phyloP scores from a whole-genome alignment of 2,329 filamentous ascomycete species.

The Drechslerella coelobrocha region DNA sequence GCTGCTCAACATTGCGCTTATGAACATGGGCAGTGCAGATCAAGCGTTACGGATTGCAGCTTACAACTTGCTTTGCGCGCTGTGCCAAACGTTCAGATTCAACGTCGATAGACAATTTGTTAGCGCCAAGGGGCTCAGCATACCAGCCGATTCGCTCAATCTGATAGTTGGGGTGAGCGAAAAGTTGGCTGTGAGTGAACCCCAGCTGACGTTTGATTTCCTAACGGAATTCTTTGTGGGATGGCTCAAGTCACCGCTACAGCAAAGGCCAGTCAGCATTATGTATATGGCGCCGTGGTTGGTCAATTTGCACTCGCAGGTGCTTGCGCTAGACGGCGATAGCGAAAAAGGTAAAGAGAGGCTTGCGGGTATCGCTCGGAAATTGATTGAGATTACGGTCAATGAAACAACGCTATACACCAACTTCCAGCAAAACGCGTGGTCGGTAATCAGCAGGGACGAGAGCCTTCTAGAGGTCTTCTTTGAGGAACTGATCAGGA shows the following conservation, averaged over 20 bases:
- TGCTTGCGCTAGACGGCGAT: slow-evolving; percentile 67
- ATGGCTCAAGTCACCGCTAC: slow-evolving; percentile 73
- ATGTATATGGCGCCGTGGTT: slow-evolving; percentile 76
- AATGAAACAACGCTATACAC: slow-evolving; percentile 68
- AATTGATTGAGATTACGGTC: slow-evolving; percentile 71
- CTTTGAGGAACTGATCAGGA: slow-evolving; percentile 71
- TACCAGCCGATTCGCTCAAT: slow-evolving; percentile 69
- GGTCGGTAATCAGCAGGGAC: slow-evolving; percentile 70
- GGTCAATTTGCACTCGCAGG: slow-evolving; percentile 66
- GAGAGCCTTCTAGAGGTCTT: slow-evolving; percentile 72
- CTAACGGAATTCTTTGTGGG: slow-evolving; percentile 76
- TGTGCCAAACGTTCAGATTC: slow-evolving; percentile 73
- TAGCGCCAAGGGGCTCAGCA: slow-evolving; percentile 66
- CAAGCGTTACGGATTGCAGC: slow-evolving; percentile 68
- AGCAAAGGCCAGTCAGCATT: slow-evolving; percentile 71
- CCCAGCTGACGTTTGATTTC: slow-evolving; percentile 72
- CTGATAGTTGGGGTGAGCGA: slow-evolving; percentile 73
- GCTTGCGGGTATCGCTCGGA: slow-evolving; percentile 69
- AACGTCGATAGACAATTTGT: slow-evolving; percentile 68
- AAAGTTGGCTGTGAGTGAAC: slow-evolving; percentile 68
- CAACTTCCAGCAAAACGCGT: slow-evolving; percentile 70
- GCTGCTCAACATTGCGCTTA: slow-evolving; percentile 71
- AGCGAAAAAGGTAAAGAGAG: slow-evolving; percentile 72
- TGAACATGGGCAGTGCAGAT: slow-evolving; percentile 70
- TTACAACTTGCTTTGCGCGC: slow-evolving; percentile 71